Base-by-base conservation (phyloP, 768 basidiomycete species). In the Steccherinum ochraceum region DNA sequence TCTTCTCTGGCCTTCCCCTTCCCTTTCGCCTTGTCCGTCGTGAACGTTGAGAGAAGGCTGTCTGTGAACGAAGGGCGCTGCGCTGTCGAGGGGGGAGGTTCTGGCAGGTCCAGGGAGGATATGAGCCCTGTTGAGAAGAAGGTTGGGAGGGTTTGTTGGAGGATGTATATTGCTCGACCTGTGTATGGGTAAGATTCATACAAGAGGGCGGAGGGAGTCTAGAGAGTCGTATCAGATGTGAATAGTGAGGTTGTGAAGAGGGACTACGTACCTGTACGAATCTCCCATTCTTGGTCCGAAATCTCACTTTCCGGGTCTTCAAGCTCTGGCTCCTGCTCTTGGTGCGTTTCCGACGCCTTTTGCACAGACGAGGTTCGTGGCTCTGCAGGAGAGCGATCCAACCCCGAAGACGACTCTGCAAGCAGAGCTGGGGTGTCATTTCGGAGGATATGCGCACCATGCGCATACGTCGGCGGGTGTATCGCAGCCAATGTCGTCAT, bases 241-340 rank as follows among this genome's bases (percentile, higher is more conserved):
- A 21, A 27, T 40, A 51, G 21, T 44, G 45, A 27, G 46, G 41
- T n/a, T n/a, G n/a, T n/a, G n/a, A n/a, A n/a, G n/a, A n/a, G n/a
- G 35, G 11, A 21, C 25, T 39, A 58, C 67, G 30, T 52, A 84
- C 88, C 86, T 58, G 85, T 86, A 21, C 85, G 80, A 46, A 89
- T 74, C 60, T 87, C 80, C 87, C 87, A 90, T 58, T 90, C 88
- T 5, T 73, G 70, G 63, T 90, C 88, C 1, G 84, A 77, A 5
- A 89, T 59, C 54, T 72, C 55, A 10, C 54, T 43, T 2, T 40
- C 49, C 21, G 46, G 21, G 83, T 85, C 50, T 18, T 51, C 24
- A 5, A 12, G 40, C 12, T 43, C 5, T 13, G 21, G 41, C 2
- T 39, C 19, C n/a, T 24, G 40, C 30, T 26, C 39, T 18, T n/a